phyloP scores from a whole-genome alignment of 208 protist genomes.

The Leishmania amazonensis region DNA sequence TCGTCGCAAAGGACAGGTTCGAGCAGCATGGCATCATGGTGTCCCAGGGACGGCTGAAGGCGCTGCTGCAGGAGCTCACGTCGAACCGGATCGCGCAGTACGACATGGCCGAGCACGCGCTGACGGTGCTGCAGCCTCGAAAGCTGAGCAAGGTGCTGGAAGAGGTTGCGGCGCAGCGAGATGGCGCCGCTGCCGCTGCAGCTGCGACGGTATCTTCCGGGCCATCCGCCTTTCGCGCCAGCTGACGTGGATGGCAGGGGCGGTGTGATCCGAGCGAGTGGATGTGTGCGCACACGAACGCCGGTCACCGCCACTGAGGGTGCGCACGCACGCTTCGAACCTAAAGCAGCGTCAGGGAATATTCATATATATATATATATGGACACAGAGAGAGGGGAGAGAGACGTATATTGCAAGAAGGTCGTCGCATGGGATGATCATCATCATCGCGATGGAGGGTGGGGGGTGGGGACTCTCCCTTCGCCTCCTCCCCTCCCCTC shows the following conservation, averaged over 20 bases:
- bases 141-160: constrained; percentile 62
- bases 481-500: too few species aligned
- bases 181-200: constrained; percentile 1
- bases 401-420: too few species aligned
- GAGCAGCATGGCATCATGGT: constrained; percentile 68
- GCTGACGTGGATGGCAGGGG: too few species aligned
- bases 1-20: constrained; percentile 54
- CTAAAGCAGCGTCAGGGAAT: too few species aligned
- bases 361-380: too few species aligned
- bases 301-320: too few species aligned
- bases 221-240: neutral
- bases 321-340: too few species aligned
- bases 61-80: constrained; percentile 77
- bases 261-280: neutral
- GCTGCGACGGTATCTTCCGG: neutral
- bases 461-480: too few species aligned
- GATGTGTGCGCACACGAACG: neutral
- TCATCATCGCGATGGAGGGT: too few species aligned
- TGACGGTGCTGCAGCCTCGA: constrained; percentile 70
- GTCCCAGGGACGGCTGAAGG: constrained; percentile 64
- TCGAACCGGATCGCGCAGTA: constrained; percentile 85
- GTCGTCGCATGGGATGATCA: too few species aligned
- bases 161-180: constrained; percentile 62
- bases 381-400: too few species aligned
- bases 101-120: constrained; percentile 69